These are phyloP conservation scores for Isabelozyma pseudorhagii DNA, from an alignment of 805 yeast species.

Conservation along the genomic window DNA sequence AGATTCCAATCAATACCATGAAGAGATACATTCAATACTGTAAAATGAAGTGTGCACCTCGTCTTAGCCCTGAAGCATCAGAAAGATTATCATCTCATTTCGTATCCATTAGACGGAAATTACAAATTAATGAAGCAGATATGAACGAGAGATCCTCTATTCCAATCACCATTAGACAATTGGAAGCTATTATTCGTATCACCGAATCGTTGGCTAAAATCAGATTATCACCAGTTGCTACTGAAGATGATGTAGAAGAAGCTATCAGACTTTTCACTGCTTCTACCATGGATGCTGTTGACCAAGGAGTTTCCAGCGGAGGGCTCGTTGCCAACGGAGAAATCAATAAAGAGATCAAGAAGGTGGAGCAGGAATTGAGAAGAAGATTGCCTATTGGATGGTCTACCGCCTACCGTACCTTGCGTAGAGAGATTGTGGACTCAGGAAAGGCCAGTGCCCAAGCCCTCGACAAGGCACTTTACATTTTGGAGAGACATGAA, in stretches of 20 bases:
- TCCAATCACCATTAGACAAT: constrained; percentile 95
- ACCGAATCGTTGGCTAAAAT: constrained; percentile 91
- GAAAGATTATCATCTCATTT: constrained; percentile 89
- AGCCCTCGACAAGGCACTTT: constrained; percentile 80
- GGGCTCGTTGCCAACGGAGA: constrained; percentile 50
- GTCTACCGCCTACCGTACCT: constrained; percentile 84
- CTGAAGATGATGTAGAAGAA: constrained; percentile 88
- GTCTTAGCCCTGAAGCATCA: constrained; percentile 83
- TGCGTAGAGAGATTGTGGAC: constrained; percentile 78
- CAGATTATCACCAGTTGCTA: constrained; percentile 77
- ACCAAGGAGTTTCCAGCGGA: constrained; percentile 52
- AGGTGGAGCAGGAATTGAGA: constrained; percentile 80
- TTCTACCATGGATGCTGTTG: constrained; percentile 95
- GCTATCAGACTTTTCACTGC: constrained; percentile 93
- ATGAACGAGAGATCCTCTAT: constrained; percentile 89
- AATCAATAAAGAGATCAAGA: constrained; percentile 66
- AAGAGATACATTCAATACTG: constrained; percentile 90
- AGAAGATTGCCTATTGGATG: constrained; percentile 94
- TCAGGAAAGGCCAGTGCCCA: constrained; percentile 58
- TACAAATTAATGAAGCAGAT: constrained; percentile 75
- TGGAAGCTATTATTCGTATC: constrained; percentile 95
- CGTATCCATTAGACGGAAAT: constrained; percentile 81
- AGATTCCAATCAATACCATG: constrained; percentile 87
- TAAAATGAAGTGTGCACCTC: constrained; percentile 87
- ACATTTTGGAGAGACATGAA: constrained; percentile 80